A percentile compares a stretch with the other conserved stretches of the same genome.
Evolutionary conservation across 228 moss, liverwort and hornwort genomes (phyloP).

Genomic region (Sphagnum fallax): DNA sequence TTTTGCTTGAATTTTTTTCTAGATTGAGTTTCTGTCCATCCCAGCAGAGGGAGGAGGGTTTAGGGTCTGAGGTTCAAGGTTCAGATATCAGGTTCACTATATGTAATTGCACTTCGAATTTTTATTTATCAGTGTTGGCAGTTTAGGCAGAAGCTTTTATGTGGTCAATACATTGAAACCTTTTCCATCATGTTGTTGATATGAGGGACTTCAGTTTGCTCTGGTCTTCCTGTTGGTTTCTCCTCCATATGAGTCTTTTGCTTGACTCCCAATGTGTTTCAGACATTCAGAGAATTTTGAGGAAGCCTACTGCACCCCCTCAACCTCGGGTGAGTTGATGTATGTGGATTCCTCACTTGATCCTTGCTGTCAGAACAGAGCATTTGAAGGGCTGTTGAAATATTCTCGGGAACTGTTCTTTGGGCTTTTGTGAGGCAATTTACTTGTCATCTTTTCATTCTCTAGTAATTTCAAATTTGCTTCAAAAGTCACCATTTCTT

Average conservation of each 20-base stretch:
- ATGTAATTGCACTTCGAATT: not conserved
- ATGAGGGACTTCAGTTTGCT: conserved; percentile 20
- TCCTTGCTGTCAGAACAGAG: not conserved
- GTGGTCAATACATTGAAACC: not conserved
- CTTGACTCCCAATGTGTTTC: not conserved
- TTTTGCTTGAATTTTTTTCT: no score
- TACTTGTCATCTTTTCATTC: no score
- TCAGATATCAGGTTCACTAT: no score
- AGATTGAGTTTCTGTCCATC: not conserved
- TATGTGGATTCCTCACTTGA: not conserved
- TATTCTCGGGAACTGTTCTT: not conserved
- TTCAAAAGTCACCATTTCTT: no score
- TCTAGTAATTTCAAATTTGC: no score
- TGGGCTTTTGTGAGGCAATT: not conserved
- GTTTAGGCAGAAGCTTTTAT: not conserved
- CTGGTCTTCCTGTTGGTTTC: not conserved
- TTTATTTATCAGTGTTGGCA: not conserved
- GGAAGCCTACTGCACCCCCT: conserved; percentile 71
- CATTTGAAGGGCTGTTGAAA: not conserved
- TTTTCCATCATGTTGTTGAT: not conserved
- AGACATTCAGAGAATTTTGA: conserved; percentile 82
- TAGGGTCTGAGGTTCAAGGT: not conserved
- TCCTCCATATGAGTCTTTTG: not conserved
- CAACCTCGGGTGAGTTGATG: conserved; percentile 63
- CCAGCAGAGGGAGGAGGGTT: not conserved